Evolutionary conservation across 139 green algal genomes (phyloP).

Genomic region (Tetraselmis striata): DNA sequence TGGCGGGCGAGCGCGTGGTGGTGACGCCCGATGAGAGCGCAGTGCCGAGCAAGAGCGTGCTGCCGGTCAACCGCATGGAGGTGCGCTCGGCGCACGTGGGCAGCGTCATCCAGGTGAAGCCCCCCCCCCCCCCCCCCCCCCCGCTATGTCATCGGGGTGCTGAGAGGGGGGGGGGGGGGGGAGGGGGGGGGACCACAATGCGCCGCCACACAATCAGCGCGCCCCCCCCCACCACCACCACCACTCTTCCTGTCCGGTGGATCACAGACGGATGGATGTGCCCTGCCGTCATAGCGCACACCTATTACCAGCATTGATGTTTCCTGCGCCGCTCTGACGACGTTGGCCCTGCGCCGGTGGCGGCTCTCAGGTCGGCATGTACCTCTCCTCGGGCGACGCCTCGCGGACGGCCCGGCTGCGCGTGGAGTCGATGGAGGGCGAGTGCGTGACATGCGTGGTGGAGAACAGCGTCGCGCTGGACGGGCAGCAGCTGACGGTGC

Average conservation of each 20-base stretch:
- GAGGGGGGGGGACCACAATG: no score
- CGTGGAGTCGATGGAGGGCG: slow-evolving; percentile 39
- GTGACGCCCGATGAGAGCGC: neutral
- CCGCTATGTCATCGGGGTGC: no score
- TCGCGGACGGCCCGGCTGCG: slow-evolving; percentile 55
- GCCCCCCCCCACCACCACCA: no score
- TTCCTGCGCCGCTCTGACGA: slow-evolving; percentile 35
- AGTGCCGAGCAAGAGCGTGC: neutral
- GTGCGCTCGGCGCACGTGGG: neutral
- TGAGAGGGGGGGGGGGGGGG: no score
- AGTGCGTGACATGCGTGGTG: slow-evolving; percentile 47
- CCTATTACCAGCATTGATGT: no score
- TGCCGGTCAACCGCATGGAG: slow-evolving; percentile 26
- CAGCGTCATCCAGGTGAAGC: slow-evolving; percentile 45
- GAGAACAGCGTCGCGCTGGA: slow-evolving; percentile 64
- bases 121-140: slow-evolving; percentile 38
- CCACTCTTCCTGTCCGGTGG: no score
- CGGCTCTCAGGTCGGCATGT: slow-evolving; percentile 69
- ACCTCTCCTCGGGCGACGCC: slow-evolving; percentile 62
- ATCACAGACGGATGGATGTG: no score
- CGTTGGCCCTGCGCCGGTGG: slow-evolving; percentile 47
- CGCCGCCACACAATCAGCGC: no score
- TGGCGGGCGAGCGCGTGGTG: neutral
- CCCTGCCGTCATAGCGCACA: no score
- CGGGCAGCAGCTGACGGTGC: slow-evolving; percentile 68